Percentiles rank a stretch among this genome's conserved stretches.
These are phyloP conservation scores for Geosmithia flava DNA, from an alignment of 2,329 filamentous ascomycete genomes.

Conservation along the genomic window DNA sequence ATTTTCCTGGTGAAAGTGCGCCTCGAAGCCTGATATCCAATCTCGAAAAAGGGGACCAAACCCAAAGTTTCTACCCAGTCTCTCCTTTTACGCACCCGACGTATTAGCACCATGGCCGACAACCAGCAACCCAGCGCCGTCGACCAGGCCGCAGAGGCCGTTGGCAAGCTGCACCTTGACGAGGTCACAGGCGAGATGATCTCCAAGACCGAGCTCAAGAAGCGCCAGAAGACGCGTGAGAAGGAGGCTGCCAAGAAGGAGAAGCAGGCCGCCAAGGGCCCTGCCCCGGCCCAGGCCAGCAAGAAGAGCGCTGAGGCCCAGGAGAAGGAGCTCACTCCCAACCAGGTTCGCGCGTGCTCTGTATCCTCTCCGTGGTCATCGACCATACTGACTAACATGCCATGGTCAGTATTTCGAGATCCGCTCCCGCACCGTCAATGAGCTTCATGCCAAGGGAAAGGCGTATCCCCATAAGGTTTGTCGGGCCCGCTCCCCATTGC, in stretches of 20 bases:
- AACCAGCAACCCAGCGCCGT: conserved; percentile 21
- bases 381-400: neutral
- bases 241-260: conserved; percentile 80
- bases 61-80: neutral
- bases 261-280: conserved; percentile 64
- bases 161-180: conserved; percentile 72
- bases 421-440: conserved; percentile 61
- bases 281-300: conserved; percentile 55
- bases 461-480: conserved; percentile 68
- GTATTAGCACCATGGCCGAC: conserved; percentile 16
- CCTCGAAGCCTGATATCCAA: neutral
- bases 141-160: conserved; percentile 36
- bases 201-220: conserved; percentile 87
- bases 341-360: conserved; percentile 23
- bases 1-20: neutral
- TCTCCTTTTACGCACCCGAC: neutral
- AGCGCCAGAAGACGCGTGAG: conserved; percentile 82
- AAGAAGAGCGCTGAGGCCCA: conserved; percentile 46
- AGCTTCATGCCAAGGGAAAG: conserved; percentile 26
- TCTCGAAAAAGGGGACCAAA: neutral
- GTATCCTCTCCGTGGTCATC: neutral
- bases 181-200: conserved; percentile 83
- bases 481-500: neutral
- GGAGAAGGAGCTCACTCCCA: conserved; percentile 44
- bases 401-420: conserved; percentile 72